Conservation (phyloP, 164 flowering plant genomes). For the Brasenia schreberi region DNA sequence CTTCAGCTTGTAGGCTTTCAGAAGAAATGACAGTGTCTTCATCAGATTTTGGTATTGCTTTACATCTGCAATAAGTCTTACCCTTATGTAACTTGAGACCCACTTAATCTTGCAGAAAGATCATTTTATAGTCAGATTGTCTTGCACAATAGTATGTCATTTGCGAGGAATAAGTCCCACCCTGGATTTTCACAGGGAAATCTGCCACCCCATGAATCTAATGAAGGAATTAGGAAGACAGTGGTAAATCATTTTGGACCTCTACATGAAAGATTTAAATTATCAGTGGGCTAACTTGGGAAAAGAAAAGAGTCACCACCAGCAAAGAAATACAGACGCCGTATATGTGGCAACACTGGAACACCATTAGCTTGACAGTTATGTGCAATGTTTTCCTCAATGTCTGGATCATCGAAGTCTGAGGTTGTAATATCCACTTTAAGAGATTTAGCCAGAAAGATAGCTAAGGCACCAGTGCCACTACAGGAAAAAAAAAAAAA, state of each 20-base stretch:
- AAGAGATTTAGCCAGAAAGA: slow-evolving; percentile 52
- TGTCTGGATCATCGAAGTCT: slow-evolving; percentile 74
- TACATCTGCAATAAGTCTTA: slow-evolving; percentile 41
- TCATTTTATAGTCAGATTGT: not conserved
- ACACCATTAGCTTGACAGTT: slow-evolving; percentile 64
- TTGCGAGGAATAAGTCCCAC: slow-evolving; percentile 91
- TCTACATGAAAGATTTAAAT: not conserved
- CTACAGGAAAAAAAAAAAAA: slow-evolving; percentile 25
- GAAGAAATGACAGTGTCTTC: slow-evolving; percentile 64
- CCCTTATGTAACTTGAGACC: not conserved
- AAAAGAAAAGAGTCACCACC: not conserved
- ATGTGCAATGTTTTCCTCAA: slow-evolving; percentile 79
- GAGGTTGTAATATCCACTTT: slow-evolving; percentile 81
- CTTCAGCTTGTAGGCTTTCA: slow-evolving; percentile 44
- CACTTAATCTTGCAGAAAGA: not conserved
- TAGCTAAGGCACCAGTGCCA: slow-evolving; percentile 97
- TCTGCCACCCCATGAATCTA: slow-evolving; percentile 96
- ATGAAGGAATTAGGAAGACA: slow-evolving; percentile 4
- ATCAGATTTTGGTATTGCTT: slow-evolving; percentile 84
- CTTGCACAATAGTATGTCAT: slow-evolving; percentile 91
- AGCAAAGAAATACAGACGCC: slow-evolving; percentile 39
- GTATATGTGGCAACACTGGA: slow-evolving; percentile 69
- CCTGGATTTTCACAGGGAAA: slow-evolving; percentile 49
- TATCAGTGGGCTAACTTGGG: not conserved
- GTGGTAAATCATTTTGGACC: no score